phyloP scores from a whole-genome alignment of 108 stramenopile species.

The Aureococcus anophagefferens region DNA sequence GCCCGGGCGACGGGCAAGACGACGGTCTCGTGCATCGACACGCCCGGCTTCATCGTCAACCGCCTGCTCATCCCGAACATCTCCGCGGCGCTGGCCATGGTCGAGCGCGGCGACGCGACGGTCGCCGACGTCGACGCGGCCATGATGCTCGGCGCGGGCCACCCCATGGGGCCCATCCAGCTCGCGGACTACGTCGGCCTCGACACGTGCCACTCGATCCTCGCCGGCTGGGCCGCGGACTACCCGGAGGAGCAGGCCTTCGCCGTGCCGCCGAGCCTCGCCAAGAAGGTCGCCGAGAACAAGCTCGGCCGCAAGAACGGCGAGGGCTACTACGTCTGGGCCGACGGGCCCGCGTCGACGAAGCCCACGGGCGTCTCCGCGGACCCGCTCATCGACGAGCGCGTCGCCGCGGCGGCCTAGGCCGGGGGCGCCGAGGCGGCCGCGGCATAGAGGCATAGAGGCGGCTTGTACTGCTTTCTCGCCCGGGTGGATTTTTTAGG shows the following conservation, averaged over 20 bases:
- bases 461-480: too few relatives aligned
- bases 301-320: conserved; percentile 92
- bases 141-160: conserved; percentile 94
- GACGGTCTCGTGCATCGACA: conserved; percentile 80
- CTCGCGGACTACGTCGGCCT: conserved; percentile 93
- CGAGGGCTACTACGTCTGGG: conserved; percentile 43
- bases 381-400: too few relatives aligned
- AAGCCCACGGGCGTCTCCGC: background rate
- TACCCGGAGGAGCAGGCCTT: conserved; percentile 82
- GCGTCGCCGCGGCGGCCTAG: too few relatives aligned
- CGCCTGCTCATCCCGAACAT: conserved; percentile 79
- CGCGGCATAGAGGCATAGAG: too few relatives aligned
- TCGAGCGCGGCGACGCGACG: conserved; percentile 84
- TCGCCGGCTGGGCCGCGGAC: conserved; percentile 64
- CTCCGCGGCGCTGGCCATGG: conserved; percentile 80
- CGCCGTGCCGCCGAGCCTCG: conserved; percentile 71
- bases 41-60: conserved; percentile 98
- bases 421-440: too few relatives aligned
- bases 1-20: conserved; percentile 76
- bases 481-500: too few relatives aligned
- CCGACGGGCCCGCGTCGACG: background rate
- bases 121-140: conserved; percentile 83
- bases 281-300: conserved; percentile 67
- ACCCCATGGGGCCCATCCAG: conserved; percentile 93
- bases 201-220: conserved; percentile 79